Conservation (phyloP, 2,329 filamentous ascomycete species). For the Penicillium olsonii region DNA sequence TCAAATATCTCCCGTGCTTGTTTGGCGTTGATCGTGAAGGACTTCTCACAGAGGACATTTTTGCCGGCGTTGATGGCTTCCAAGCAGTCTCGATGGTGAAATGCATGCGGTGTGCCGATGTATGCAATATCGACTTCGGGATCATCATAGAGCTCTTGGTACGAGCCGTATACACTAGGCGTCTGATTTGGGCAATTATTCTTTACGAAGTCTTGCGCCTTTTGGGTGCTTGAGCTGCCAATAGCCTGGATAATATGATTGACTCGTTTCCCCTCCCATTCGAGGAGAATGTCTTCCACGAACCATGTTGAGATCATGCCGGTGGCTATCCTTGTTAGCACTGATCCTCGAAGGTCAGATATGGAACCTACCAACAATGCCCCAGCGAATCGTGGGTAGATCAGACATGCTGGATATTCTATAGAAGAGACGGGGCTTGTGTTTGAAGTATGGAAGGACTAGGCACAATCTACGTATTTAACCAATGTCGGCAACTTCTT, state of each 20-base stretch:
- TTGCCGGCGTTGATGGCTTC: conserved; percentile 31
- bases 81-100: conserved; percentile 51
- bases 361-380: background rate
- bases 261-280: background rate
- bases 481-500: background rate
- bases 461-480: background rate
- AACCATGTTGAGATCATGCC: conserved; percentile 3
- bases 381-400: background rate
- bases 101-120: conserved; percentile 48
- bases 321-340: conserved; percentile 1
- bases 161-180: conserved; percentile 5
- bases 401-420: too few relatives aligned
- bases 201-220: background rate
- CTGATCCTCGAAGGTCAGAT: background rate
- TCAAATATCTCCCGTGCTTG: conserved; percentile 50
- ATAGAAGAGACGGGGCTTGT: too few relatives aligned
- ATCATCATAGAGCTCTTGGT: conserved; percentile 17
- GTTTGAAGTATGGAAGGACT: too few relatives aligned
- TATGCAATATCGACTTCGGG: conserved; percentile 52
- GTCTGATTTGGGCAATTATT: background rate
- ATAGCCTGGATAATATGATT: conserved; percentile 2
- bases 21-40: conserved; percentile 29
- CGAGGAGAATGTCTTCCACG: background rate
- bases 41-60: conserved; percentile 34
- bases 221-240: background rate